Evolutionary conservation across 345 rosid genomes (phyloP).

Genomic region (Pseudoturritis turrita): DNA sequence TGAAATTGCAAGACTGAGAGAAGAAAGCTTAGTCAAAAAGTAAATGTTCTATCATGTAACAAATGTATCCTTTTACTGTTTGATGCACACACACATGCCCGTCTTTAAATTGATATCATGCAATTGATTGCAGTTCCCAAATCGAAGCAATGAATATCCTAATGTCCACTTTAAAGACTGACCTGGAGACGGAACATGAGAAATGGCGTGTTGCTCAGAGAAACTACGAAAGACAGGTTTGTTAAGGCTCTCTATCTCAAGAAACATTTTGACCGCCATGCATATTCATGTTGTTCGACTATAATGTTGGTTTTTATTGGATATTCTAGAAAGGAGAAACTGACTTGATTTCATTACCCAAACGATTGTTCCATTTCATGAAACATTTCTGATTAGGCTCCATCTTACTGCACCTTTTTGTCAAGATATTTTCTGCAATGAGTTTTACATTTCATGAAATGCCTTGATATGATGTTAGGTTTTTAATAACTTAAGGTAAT

Average conservation of each 20-base stretch:
- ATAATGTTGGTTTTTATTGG: neutral
- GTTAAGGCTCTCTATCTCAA: slow-evolving; percentile 8
- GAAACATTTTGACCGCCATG: neutral
- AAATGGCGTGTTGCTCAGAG: slow-evolving; percentile 76
- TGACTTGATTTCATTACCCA: neutral
- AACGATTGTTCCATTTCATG: neutral
- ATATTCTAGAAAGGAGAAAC: neutral
- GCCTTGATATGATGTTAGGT: neutral
- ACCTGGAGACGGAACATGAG: slow-evolving; percentile 69
- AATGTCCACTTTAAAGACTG: slow-evolving; percentile 56
- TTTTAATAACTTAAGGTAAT: neutral
- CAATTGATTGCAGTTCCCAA: slow-evolving; percentile 58
- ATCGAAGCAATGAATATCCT: slow-evolving; percentile 58
- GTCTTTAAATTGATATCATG: slow-evolving; percentile 6
- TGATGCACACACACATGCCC: neutral
- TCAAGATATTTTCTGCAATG: neutral
- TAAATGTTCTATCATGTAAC: slow-evolving; percentile 14
- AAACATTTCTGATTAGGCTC: neutral
- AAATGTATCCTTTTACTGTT: neutral
- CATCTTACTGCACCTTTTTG: neutral
- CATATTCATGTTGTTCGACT: slow-evolving; percentile 7
- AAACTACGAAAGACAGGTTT: slow-evolving; percentile 96
- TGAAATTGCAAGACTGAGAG: slow-evolving; percentile 66
- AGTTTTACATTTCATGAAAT: neutral
- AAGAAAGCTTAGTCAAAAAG: slow-evolving; percentile 62